Conservation (phyloP, 768 basidiomycete species). For the Agrocybe chaxingu region DNA sequence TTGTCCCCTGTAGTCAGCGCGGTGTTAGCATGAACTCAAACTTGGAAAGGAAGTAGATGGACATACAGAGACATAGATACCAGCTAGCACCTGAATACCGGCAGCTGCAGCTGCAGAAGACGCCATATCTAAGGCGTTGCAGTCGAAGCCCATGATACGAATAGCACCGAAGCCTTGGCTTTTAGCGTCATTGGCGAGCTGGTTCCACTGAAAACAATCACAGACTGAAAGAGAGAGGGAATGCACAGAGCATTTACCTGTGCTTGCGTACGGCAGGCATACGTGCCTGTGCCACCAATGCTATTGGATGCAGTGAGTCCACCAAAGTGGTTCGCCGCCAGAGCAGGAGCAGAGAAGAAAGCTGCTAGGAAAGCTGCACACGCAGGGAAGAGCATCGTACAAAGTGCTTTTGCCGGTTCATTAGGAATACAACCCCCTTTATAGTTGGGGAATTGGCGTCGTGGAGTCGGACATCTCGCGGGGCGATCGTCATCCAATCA, state of each 20-base stretch:
- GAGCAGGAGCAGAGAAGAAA: constrained; percentile 10
- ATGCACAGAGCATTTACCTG: constrained; percentile 20
- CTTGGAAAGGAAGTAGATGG: neutral
- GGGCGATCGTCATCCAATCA: too few species aligned
- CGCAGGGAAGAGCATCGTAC: neutral
- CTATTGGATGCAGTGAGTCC: constrained; percentile 33
- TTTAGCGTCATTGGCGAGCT: constrained; percentile 27
- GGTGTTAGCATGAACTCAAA: neutral
- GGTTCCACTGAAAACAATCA: constrained; percentile 28
- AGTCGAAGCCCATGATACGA: constrained; percentile 36
- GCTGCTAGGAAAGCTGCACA: neutral
- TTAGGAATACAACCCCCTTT: neutral
- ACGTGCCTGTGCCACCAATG: constrained; percentile 21
- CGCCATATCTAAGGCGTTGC: constrained; percentile 32
- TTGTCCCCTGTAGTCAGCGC: constrained; percentile 23
- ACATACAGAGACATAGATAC: constrained; percentile 29
- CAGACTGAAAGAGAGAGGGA: too few species aligned
- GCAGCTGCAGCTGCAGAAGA: constrained; percentile 32
- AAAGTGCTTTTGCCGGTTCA: neutral
- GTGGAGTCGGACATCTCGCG: too few species aligned
- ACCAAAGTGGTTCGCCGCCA: constrained; percentile 28
- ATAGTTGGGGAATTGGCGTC: neutral
- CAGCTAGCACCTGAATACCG: constrained; percentile 32
- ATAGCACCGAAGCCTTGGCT: constrained; percentile 30
- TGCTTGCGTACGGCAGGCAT: constrained; percentile 32